A percentile compares a stretch with the other conserved stretches of the same genome.
phyloP scores from a whole-genome alignment of 495 filamentous ascomycete genomes.

The Neurospora sp. region DNA sequence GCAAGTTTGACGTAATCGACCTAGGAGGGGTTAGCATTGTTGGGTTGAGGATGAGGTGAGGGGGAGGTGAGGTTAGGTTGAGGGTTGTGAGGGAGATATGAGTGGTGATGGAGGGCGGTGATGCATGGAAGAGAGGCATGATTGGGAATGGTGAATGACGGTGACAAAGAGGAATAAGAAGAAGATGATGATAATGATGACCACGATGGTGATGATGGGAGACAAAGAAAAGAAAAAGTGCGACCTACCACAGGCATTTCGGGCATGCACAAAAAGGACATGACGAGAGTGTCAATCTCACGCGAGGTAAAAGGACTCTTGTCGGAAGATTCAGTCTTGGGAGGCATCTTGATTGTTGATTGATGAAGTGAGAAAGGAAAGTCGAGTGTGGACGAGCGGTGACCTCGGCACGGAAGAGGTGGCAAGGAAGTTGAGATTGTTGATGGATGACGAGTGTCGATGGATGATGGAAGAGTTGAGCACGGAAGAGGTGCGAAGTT shows the following conservation, averaged over 20 bases:
- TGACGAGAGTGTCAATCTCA: slow-evolving; percentile 4
- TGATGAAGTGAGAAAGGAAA: neutral
- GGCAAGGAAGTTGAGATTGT: neutral
- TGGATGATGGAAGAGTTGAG: neutral
- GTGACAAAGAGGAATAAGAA: neutral
- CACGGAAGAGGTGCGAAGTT: neutral
- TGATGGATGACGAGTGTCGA: neutral
- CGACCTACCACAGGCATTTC: slow-evolving; percentile 1
- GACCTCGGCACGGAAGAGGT: neutral
- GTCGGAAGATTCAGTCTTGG: neutral
- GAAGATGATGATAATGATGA: neutral
- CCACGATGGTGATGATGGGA: neutral
- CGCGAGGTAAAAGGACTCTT: neutral
- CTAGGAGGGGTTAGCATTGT: neutral
- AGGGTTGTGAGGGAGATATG: neutral
- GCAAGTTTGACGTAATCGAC: neutral
- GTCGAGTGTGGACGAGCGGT: neutral
- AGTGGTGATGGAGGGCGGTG: neutral
- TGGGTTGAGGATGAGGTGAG: neutral
- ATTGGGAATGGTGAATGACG: neutral
- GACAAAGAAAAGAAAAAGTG: neutral
- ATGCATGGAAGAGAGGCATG: neutral
- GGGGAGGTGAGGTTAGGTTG: neutral
- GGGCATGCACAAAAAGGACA: slow-evolving; percentile 5
- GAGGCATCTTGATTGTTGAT: neutral